Evolutionary conservation across 352 stramenopile genomes (phyloP).

Genomic region (Phytophthora litchii): DNA sequence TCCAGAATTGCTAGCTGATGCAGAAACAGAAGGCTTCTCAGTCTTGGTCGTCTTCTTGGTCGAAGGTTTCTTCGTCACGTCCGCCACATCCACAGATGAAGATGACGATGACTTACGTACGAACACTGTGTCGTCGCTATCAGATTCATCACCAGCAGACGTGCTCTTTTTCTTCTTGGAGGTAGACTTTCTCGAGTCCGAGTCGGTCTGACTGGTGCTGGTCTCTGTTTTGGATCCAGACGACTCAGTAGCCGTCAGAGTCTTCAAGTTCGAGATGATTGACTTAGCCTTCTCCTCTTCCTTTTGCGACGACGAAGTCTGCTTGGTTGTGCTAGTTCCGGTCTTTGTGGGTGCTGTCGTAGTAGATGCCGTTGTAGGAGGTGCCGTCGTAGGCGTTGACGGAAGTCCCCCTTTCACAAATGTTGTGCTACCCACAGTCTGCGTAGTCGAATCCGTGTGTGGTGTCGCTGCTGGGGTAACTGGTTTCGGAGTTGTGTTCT

Average conservation of each 20-base stretch:
- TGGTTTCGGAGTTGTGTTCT: conserved; percentile 1
- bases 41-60: conserved; percentile 24
- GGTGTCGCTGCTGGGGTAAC: conserved; percentile 6
- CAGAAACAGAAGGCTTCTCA: conserved; percentile 10
- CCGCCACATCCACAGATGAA: conserved; percentile 18
- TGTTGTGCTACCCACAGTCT: conserved; percentile 14
- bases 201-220: conserved; percentile 16
- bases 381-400: background rate
- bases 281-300: conserved; percentile 8
- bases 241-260: conserved; percentile 27
- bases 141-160: conserved; percentile 23
- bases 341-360: conserved; percentile 17
- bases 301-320: conserved; percentile 15
- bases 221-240: conserved; percentile 23
- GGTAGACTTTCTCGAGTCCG: conserved; percentile 22
- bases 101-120: conserved; percentile 22
- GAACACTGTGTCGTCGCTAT: conserved; percentile 24
- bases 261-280: conserved; percentile 20
- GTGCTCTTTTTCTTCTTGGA: conserved; percentile 32
- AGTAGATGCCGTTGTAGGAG: conserved; percentile 8
- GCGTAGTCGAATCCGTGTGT: background rate
- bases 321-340: conserved; percentile 8
- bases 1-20: conserved; percentile 16
- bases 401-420: conserved; percentile 16
- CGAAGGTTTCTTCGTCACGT: conserved; percentile 30